Evolutionary conservation across 371 early-diverging fungal species (phyloP), one percentile per base, ranked within the genome.

Genomic region (Syncephalastrum sp.): DNA sequence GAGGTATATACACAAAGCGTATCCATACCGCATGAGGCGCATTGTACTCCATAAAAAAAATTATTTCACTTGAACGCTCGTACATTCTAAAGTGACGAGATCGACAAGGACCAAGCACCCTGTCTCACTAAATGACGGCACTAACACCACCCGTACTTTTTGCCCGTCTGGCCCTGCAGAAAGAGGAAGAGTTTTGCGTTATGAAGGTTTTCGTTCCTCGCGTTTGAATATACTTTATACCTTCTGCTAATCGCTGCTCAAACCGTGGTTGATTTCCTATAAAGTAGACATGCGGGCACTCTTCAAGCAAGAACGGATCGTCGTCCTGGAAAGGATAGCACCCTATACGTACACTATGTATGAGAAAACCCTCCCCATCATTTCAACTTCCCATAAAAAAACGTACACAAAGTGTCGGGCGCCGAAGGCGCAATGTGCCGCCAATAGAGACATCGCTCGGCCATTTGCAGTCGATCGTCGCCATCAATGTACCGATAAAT

Each of bases 331-430:
- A 95, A 13, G 98, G 98, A 64, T 92, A 91, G 60, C 90, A 89
- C 88, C 91, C 90, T 90, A 52, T 15, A 24, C 29, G 4, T 38
- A 56, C 6, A 27, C 24, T 29, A 12, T 7, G 41, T 41, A 54
- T 19, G 10, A 24, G 14, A 15, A 21, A 15, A 56, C 21, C 15
- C 3, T 43, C 6, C 10, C 38, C 38, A 0, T 7, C 10, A 10
- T 6, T 1, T 41, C 33, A 46, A 24, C 38, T 10, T 17, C 42
- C 24, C 42, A 17, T 21, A 29, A 24, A 12, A 52, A 38, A 56
- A 65, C 82, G 61, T 77, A 89, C 90, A 92, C 41, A 96, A 73
- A 4, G 96, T 96, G 71, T 97, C 98, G 0, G 98, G 98, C 1
- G 92, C 88, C 10, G 94, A 87, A 0, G 98, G 98, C 8, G 94